Evolutionary conservation across 1,284 basidiomycete genomes (phyloP), one percentile per base, ranked within the genome.

Genomic region (Boletus hoseneyae): DNA sequence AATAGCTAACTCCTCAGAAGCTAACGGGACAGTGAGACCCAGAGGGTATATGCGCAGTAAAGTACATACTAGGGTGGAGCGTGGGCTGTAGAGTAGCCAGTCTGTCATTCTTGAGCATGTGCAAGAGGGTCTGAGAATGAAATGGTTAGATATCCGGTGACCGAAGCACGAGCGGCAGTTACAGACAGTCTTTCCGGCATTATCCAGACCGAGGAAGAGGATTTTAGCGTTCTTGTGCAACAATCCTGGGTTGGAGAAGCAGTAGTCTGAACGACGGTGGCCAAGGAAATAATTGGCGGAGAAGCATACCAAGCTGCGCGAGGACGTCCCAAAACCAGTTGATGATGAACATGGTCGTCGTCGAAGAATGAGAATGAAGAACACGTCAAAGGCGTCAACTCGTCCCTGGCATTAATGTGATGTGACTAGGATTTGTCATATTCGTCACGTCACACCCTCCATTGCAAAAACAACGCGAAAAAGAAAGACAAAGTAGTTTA

Each of bases 41-140:
- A 6, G 37, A 38, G 11, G 35, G 19, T 13, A 47, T 30, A 32
- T n/a, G 29, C n/a, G 23, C 7, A 10, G 15, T 16, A 13, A 4
- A 16, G 33, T 13, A 34, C 77, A 63, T 69, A 97, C 95, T 98
- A n/a, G 97, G 97, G 72, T 99, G 96, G 52, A 98, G 88, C 29
- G 97, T 99, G 32, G 97, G 97, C 74, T 99, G 97, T 59, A 99
- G 79, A 25, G 94, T 97, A 23, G 97, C 97, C 54, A 99, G 82
- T 62, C 97, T 84, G 78, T 99, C 97, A 67, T 99, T 99, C 82
- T 99, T 99, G 67, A 99, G 80, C 97, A 99, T 99, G 75, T 99
- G 97, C 61, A 99, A 75, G 46, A 99, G 82, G 36, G 97, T 99
- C 95, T 99, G 65, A 33, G 15, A 40, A n/a, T 3, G 12, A n/a